Base-by-base conservation (phyloP, 2,329 filamentous ascomycete genomes). In the Metarhizium brunneum region DNA sequence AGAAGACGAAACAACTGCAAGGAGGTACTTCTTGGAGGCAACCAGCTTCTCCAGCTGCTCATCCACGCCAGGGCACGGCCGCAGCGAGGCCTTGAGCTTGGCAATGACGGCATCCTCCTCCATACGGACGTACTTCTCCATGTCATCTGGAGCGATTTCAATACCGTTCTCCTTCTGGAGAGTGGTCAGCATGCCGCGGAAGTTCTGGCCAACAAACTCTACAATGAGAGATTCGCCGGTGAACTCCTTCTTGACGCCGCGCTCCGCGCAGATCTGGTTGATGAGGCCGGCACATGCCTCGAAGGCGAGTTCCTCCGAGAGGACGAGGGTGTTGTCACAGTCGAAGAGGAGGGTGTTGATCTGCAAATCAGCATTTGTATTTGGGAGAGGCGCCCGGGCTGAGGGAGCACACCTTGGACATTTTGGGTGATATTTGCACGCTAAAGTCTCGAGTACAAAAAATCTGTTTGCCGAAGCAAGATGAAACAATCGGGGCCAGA, bases 131-230 rank as follows among this genome's bases (percentile, higher is more conserved):
- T 90, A 95, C 45, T 68, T 70, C 64, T 94, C 85, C 56, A 91
- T 73, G 67, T 95, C 88, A 2, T 82, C 83, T 20, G 78, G 70
- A 30, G 72, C 64, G 73, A 96, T 82, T 54, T 79, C 73, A 73
- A 95, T 92, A 71, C 79, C 77, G 78, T 89, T 85, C 71, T 88
- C 86, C 70, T 83, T 75, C 72, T 91, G 85, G 58, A 96, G 83
- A 58, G 83, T 84, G 57, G 77, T 72, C 74, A 95, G 85, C 89
- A 95, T 95, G 73, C 90, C 89, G 63, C 90, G 89, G 81, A 95
- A 96, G 81, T 95, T 95, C 71, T 94, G 87, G 65, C 92, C 91
- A 64, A 96, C 90, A 66, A 95, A 96, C 74, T 95, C 88, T 63
- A 79, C 76, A 74, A 95, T 88, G 60, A 96, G 85, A 58, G 84